phyloP scores from a whole-genome alignment of 495 filamentous ascomycete species.

The Penicillium manginii region DNA sequence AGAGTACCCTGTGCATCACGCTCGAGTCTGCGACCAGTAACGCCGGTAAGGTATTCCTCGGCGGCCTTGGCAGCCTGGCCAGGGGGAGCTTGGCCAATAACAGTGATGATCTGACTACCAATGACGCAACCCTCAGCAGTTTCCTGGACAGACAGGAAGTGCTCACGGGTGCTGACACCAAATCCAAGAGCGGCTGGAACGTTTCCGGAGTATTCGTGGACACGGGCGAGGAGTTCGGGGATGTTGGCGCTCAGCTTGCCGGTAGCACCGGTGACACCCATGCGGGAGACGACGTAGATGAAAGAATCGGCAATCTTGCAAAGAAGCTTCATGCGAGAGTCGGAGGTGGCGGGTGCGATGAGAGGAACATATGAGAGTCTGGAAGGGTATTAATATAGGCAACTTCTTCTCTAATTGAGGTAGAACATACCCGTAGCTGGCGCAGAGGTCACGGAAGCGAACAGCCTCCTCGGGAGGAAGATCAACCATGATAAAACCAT shows the following conservation, averaged over 20 bases:
- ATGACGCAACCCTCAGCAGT: conserved; percentile 97
- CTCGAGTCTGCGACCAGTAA: conserved; percentile 65
- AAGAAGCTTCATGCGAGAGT: conserved; percentile 87
- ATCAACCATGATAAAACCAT: conserved; percentile 98
- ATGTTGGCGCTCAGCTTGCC: conserved; percentile 79
- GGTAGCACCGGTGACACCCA: conserved; percentile 93
- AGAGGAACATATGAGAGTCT: conserved; percentile 93
- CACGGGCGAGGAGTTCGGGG: conserved; percentile 76
- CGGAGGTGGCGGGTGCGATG: conserved; percentile 93
- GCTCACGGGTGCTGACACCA: conserved; percentile 92
- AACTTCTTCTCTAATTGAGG: not conserved
- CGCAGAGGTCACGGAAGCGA: conserved; percentile 84
- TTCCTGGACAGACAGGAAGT: conserved; percentile 82
- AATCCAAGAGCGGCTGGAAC: conserved; percentile 91
- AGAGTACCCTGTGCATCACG: conserved; percentile 41
- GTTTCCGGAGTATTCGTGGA: conserved; percentile 92
- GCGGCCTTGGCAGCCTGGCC: conserved; percentile 75
- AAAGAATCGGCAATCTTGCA: conserved; percentile 98
- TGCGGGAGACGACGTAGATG: conserved; percentile 97
- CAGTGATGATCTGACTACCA: conserved; percentile 88
- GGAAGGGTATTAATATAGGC: conserved; percentile 10
- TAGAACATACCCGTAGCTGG: conserved; percentile 60
- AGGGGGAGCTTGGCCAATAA: conserved; percentile 68
- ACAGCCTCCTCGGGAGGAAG: conserved; percentile 96
- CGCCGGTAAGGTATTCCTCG: conserved; percentile 80